Evolutionary conservation across 768 basidiomycete species (phyloP).

Genomic region (Calocybe indica): DNA sequence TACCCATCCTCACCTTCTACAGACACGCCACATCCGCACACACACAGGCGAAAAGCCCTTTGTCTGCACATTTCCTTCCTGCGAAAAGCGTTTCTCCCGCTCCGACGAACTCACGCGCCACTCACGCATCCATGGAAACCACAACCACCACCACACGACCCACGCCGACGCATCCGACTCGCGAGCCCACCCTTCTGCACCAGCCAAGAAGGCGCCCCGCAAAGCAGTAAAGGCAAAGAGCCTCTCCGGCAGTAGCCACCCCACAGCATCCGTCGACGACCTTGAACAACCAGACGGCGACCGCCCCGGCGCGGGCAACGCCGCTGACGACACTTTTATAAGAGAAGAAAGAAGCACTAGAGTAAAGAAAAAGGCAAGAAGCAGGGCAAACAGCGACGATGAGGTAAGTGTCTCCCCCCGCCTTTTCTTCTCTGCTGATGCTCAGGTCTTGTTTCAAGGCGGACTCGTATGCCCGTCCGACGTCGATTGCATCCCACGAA

Average conservation of each 20-base stretch:
- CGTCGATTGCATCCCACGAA: constrained; percentile 42
- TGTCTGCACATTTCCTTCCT: constrained; percentile 84
- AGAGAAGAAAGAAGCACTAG: constrained; percentile 20
- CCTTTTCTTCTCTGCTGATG: constrained; percentile 5
- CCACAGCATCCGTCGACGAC: constrained; percentile 2
- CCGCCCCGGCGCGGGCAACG: constrained; percentile 3
- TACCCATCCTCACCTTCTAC: constrained; percentile 12
- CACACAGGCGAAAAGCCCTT: constrained; percentile 99
- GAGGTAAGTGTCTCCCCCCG: constrained; percentile 50
- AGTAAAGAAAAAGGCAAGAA: constrained; percentile 73
- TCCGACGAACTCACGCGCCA: constrained; percentile 99
- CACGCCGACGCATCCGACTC: constrained; percentile 16
- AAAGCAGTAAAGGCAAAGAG: constrained; percentile 4
- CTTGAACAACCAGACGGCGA: constrained; percentile 5
- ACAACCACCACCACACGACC: constrained; percentile 44
- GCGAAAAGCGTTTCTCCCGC: constrained; percentile 96
- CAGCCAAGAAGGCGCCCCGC: constrained; percentile 7
- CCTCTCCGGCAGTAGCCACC: neutral
- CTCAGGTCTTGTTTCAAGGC: constrained; percentile 23
- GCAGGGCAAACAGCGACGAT: constrained; percentile 75
- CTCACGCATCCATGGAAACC: constrained; percentile 69
- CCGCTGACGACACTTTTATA: constrained; percentile 4
- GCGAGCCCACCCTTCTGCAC: constrained; percentile 2
- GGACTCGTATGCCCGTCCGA: constrained; percentile 57
- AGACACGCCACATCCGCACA: constrained; percentile 97